Percentiles rank a stretch among this genome's conserved stretches.
These are phyloP conservation scores for Luvunga scandens DNA, from an alignment of 345 rosid genomes.

Conservation along the genomic window DNA sequence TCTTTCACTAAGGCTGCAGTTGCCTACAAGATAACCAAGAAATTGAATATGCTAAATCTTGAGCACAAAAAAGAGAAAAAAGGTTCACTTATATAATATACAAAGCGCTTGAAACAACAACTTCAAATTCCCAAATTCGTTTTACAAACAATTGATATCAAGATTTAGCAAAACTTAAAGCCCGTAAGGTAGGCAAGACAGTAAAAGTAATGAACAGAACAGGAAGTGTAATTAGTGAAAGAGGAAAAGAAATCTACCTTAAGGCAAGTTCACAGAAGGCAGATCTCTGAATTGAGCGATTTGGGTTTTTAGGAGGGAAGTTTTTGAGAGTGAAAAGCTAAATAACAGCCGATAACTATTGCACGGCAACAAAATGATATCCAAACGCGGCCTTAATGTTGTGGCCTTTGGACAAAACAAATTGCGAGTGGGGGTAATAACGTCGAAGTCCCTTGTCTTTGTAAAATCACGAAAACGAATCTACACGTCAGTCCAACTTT, in stretches of 20 bases:
- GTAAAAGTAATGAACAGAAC: not conserved
- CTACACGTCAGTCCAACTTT: no score
- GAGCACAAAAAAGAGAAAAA: no score
- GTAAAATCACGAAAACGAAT: no score
- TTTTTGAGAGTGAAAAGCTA: not conserved
- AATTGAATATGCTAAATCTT: no score
- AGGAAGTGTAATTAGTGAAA: not conserved
- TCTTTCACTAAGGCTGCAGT: not conserved
- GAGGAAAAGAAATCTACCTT: not conserved
- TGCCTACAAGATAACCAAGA: conserved; percentile 1
- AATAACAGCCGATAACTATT: not conserved
- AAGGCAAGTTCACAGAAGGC: not conserved
- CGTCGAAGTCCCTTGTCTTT: no score
- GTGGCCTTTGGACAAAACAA: no score
- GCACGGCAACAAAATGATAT: not conserved
- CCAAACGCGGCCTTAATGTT: not conserved
- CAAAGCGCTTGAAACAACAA: not conserved
- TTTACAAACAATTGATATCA: not conserved
- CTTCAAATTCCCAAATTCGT: not conserved
- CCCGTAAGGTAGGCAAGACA: not conserved
- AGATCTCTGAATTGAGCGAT: conserved; percentile 9
- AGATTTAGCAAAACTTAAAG: not conserved
- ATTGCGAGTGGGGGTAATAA: not conserved
- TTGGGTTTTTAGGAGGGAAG: conserved; percentile 16
- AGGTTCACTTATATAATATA: not conserved